phyloP scores from a whole-genome alignment of 1,284 basidiomycete species.

The Pseudozyma thailandica region DNA sequence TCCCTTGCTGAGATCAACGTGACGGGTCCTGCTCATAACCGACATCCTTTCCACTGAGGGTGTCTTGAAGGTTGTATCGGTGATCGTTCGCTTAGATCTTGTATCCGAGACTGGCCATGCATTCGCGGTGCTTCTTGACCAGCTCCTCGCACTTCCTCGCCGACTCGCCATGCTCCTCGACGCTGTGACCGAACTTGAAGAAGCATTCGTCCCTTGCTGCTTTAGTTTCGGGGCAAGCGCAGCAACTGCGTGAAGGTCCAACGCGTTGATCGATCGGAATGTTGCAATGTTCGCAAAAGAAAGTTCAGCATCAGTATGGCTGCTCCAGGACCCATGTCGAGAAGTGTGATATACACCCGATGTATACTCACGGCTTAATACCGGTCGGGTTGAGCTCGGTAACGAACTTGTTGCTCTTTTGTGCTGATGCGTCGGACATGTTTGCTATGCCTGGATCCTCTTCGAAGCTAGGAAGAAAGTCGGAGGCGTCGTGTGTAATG shows the following conservation, averaged over 20 bases:
- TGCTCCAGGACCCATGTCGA: too few species aligned
- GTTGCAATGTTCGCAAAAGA: background rate
- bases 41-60: background rate
- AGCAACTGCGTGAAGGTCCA: conserved; percentile 75
- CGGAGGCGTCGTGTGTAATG: background rate
- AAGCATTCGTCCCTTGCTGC: conserved; percentile 91
- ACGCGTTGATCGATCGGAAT: background rate
- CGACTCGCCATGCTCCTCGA: conserved; percentile 73
- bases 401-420: conserved; percentile 55
- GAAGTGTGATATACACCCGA: background rate
- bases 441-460: background rate
- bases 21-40: too few species aligned
- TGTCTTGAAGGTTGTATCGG: background rate
- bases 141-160: conserved; percentile 82
- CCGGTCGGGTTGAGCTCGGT: conserved; percentile 81
- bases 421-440: conserved; percentile 35
- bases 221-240: conserved; percentile 95
- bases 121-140: conserved; percentile 82
- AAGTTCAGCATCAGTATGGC: conserved; percentile 1
- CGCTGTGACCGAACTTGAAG: conserved; percentile 75
- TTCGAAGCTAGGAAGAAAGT: background rate
- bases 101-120: conserved; percentile 78
- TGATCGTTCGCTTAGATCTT: conserved; percentile 45
- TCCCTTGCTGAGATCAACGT: too few species aligned
- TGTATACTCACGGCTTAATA: conserved; percentile 83